Evolutionary conservation across 164 flowering plant genomes (phyloP).

Genomic region (Liriodendron chinense): DNA sequence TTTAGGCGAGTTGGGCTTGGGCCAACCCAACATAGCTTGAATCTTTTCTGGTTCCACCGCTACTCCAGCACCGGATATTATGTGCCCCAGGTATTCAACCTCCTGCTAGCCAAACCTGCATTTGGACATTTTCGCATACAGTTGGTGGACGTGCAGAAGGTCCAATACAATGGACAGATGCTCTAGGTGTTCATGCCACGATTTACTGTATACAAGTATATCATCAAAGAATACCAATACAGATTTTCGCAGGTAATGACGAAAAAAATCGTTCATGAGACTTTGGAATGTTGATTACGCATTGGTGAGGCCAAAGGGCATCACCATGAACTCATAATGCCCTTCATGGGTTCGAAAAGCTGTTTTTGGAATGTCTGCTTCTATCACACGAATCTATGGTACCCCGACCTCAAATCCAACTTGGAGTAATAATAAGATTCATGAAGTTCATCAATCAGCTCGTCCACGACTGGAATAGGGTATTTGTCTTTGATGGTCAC

Average conservation of each 20-base stretch:
- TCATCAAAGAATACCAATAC: slow-evolving; percentile 1
- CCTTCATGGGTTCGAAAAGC: not conserved
- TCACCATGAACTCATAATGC: not conserved
- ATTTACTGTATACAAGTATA: not conserved
- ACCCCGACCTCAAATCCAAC: not conserved
- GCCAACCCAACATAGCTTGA: not conserved
- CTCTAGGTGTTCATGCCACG: not conserved
- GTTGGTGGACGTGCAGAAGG: not conserved
- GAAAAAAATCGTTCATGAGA: not conserved
- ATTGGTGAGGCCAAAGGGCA: slow-evolving; percentile 3
- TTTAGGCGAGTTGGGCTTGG: not conserved
- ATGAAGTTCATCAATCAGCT: too few species aligned
- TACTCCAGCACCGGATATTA: not conserved
- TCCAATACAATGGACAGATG: not conserved
- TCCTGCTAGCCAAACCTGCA: not conserved
- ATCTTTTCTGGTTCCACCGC: not conserved
- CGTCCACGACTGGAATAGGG: not conserved
- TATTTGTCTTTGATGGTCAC: not conserved
- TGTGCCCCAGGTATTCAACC: not conserved
- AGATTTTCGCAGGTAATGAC: not conserved
- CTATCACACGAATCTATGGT: not conserved
- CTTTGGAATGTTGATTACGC: not conserved
- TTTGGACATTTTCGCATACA: not conserved
- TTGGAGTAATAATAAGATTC: not conserved
- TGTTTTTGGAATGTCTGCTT: not conserved